phyloP scores from a whole-genome alignment of 768 basidiomycete genomes.

The Trametes punicea region DNA sequence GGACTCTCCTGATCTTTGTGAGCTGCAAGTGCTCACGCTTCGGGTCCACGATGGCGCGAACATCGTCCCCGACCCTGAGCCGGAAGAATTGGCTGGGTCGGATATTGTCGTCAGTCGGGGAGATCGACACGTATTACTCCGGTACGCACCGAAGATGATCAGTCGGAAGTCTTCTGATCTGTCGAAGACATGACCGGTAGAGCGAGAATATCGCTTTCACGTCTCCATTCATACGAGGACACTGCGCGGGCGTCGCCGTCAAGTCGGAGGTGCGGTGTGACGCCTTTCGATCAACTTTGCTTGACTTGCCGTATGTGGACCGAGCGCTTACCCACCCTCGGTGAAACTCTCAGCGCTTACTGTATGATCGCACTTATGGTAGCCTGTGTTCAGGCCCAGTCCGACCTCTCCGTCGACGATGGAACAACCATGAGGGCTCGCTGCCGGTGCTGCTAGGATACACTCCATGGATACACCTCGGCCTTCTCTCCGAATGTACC shows the following conservation, averaged over 20 bases:
- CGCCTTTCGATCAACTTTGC: background rate
- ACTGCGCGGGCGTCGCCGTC: background rate
- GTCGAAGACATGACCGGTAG: conserved; percentile 40
- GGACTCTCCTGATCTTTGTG: conserved; percentile 46
- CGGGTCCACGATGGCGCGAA: conserved; percentile 44
- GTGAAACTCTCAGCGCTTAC: background rate
- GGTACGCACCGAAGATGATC: conserved; percentile 42
- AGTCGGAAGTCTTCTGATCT: conserved; percentile 43
- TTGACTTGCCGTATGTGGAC: background rate
- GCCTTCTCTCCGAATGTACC: conserved; percentile 2
- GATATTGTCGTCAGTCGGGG: conserved; percentile 6
- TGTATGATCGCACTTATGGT: no score
- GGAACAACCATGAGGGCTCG: background rate
- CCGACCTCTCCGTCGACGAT: no score
- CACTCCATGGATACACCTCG: background rate
- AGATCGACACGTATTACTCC: conserved; percentile 4
- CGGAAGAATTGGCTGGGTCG: conserved; percentile 59
- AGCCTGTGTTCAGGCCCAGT: background rate
- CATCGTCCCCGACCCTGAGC: conserved; percentile 55
- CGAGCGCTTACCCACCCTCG: conserved; percentile 3
- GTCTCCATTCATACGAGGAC: conserved; percentile 15
- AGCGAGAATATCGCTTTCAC: conserved; percentile 27
- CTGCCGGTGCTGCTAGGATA: background rate
- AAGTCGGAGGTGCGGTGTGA: background rate
- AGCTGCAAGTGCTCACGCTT: conserved; percentile 30